Conservation (phyloP, 257 asterid genomes). For the Schizonepeta tenuifolia region DNA sequence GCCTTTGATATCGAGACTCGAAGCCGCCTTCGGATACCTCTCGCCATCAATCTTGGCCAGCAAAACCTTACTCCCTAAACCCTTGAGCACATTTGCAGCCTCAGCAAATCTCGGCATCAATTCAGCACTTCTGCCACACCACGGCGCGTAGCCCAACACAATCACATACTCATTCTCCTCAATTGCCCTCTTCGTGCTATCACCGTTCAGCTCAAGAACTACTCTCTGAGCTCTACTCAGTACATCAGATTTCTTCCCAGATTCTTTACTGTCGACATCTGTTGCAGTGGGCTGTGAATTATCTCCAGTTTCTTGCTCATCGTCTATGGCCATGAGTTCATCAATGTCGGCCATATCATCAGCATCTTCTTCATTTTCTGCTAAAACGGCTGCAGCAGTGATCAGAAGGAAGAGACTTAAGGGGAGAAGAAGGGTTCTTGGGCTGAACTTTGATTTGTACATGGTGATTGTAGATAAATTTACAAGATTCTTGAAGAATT, state of each 20-base stretch:
- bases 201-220: constrained; percentile 77
- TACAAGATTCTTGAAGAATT: constrained; percentile 24
- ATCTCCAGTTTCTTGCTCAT: constrained; percentile 51
- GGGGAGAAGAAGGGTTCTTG: constrained; percentile 53
- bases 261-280: constrained; percentile 42
- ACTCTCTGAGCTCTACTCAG: constrained; percentile 87
- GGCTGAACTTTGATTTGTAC: constrained; percentile 47
- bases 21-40: constrained; percentile 75
- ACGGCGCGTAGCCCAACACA: constrained; percentile 92
- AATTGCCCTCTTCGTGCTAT: constrained; percentile 57
- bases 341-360: constrained; percentile 62
- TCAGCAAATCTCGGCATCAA: constrained; percentile 95
- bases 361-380: constrained; percentile 46
- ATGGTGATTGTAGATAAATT: constrained; percentile 36
- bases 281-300: constrained; percentile 37
- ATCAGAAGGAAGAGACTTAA: constrained; percentile 50
- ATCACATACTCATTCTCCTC: constrained; percentile 79
- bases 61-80: constrained; percentile 58
- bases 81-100: constrained; percentile 84
- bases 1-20: constrained; percentile 74
- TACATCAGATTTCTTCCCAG: constrained; percentile 63
- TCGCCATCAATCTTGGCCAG: constrained; percentile 91
- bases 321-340: constrained; percentile 86
- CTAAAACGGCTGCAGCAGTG: constrained; percentile 30
- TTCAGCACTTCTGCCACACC: constrained; percentile 93